Evolutionary conservation across 2,329 filamentous ascomycete species (phyloP).

Genomic region (Microcyclospora tardicrescens): DNA sequence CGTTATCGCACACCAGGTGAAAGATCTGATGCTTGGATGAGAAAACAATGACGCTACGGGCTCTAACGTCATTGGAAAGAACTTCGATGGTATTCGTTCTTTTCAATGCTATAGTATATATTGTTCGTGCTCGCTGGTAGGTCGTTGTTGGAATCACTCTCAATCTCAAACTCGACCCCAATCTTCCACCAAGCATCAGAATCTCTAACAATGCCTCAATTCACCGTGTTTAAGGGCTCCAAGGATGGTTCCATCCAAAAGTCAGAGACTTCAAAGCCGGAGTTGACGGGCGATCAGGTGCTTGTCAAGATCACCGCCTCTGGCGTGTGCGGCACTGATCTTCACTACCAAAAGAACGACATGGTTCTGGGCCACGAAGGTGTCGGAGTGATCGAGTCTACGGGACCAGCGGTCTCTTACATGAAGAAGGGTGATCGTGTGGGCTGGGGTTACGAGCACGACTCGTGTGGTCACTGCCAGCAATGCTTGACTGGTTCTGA

Average conservation of each 20-base stretch:
- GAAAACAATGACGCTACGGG: too few species aligned
- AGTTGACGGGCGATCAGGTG: constrained; percentile 42
- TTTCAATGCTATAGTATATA: too few species aligned
- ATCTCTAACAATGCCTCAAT: constrained; percentile 24
- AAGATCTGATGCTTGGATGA: too few species aligned
- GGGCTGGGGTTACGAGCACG: constrained; percentile 38
- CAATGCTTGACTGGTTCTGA: constrained; percentile 32
- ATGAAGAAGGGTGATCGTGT: constrained; percentile 41
- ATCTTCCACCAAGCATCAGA: too few species aligned
- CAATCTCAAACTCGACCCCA: too few species aligned
- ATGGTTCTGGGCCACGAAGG: constrained; percentile 44
- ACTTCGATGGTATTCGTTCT: too few species aligned
- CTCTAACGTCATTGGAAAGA: too few species aligned
- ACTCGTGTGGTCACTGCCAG: constrained; percentile 34
- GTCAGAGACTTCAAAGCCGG: constrained; percentile 33
- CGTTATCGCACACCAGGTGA: too few species aligned
- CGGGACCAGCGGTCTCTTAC: constrained; percentile 33
- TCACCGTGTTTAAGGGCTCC: constrained; percentile 53
- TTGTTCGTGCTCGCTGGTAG: too few species aligned
- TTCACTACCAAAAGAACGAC: constrained; percentile 30
- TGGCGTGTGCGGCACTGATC: constrained; percentile 51
- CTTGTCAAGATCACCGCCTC: constrained; percentile 52
- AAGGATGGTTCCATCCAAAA: constrained; percentile 44
- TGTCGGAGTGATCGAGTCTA: constrained; percentile 37
- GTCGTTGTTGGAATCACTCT: too few species aligned